A percentile compares a stretch with the other conserved stretches of the same genome.
Conservation (phyloP, 2,329 filamentous ascomycete species). For the Botrytis medusae region DNA sequence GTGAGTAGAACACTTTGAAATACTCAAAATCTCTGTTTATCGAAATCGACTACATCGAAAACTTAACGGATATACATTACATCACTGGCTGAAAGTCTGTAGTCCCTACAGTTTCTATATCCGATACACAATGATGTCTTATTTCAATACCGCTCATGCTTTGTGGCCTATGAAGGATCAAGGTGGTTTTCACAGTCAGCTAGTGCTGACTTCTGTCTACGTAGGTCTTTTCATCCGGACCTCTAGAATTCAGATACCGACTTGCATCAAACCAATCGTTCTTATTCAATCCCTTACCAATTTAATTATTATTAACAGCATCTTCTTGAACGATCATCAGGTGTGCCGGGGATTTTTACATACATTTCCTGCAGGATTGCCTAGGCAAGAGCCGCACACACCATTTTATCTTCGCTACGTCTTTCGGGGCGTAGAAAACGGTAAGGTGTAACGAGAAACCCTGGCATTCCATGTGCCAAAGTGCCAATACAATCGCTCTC, state of each 20-base stretch:
- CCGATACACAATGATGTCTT: neutral
- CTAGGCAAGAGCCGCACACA: neutral
- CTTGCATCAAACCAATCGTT: neutral
- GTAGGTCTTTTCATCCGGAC: neutral
- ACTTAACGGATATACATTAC: neutral
- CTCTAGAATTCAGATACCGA: neutral
- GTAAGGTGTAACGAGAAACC: neutral
- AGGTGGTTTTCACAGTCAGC: neutral
- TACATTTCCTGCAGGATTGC: neutral
- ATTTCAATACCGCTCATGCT: neutral
- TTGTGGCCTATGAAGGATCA: neutral
- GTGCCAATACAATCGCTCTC: neutral
- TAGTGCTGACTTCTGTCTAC: conserved; percentile 5
- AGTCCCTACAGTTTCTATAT: neutral
- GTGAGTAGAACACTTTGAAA: neutral
- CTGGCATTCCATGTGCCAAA: conserved; percentile 1
- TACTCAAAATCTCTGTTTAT: neutral
- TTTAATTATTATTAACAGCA: neutral
- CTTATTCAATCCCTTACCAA: neutral
- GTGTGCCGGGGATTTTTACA: neutral
- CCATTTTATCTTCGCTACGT: neutral
- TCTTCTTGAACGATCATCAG: neutral
- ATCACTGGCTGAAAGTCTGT: neutral
- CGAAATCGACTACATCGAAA: neutral
- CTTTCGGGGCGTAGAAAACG: neutral